A percentile compares a stretch with the other conserved stretches of the same genome.
Conservation (phyloP, 495 filamentous ascomycete genomes). For the Penicillium coprophilum region DNA sequence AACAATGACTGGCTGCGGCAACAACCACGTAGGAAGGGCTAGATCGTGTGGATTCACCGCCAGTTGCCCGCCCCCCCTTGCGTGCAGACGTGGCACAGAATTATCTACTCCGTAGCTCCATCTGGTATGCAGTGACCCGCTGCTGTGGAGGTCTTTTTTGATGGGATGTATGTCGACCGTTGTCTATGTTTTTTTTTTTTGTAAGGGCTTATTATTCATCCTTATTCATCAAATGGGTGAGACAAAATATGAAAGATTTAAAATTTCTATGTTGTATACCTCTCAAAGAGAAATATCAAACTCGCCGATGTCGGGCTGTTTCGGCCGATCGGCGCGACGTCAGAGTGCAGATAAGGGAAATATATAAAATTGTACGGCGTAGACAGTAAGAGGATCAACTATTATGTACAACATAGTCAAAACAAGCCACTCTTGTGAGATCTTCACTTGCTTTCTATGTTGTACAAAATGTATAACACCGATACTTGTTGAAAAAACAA, state of each 20-base stretch:
- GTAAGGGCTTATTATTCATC: background rate
- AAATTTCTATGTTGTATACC: too few relatives aligned
- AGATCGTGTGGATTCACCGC: constrained; percentile 36
- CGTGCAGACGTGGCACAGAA: constrained; percentile 30
- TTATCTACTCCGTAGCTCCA: constrained; percentile 4
- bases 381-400: background rate
- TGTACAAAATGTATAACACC: background rate
- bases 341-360: background rate
- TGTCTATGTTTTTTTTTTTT: background rate
- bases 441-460: background rate
- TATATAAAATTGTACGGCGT: background rate
- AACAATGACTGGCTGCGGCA: constrained; percentile 31
- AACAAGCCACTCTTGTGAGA: constrained; percentile 6
- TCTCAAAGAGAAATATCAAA: too few relatives aligned
- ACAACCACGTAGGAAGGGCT: constrained; percentile 31
- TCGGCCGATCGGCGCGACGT: background rate
- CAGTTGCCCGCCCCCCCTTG: constrained; percentile 30
- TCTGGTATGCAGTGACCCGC: background rate
- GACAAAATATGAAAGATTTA: too few relatives aligned
- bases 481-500: background rate
- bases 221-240: background rate
- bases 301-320: constrained; percentile 1
- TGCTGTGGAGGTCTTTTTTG: background rate
- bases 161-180: background rate
- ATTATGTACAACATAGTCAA: constrained; percentile 10